A percentile compares a stretch with the other conserved stretches of the same genome.
phyloP scores from a whole-genome alignment of 2,329 filamentous ascomycete species.

The Talaromyces sp. region DNA sequence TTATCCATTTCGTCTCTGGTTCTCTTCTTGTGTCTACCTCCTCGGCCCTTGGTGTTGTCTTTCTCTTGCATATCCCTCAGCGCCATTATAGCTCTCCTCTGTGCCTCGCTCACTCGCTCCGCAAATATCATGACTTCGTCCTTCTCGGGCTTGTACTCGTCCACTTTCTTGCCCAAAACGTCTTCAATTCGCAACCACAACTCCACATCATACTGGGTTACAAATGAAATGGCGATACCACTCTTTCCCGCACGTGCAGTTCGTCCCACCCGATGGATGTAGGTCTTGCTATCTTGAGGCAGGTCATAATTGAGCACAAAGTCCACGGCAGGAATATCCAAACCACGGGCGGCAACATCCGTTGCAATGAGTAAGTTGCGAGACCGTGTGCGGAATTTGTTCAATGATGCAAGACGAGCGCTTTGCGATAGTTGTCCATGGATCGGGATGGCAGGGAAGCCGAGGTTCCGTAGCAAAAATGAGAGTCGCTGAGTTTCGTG shows the following conservation, averaged over 20 bases:
- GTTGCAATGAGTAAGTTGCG: slow-evolving; percentile 77
- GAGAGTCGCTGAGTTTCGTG: slow-evolving; percentile 83
- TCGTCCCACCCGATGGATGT: slow-evolving; percentile 82
- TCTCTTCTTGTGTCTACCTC: slow-evolving; percentile 47
- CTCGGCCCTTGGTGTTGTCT: slow-evolving; percentile 47
- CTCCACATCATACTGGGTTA: slow-evolving; percentile 84
- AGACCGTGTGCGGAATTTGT: slow-evolving; percentile 78
- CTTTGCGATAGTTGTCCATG: slow-evolving; percentile 90
- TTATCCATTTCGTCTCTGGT: slow-evolving; percentile 65
- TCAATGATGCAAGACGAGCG: slow-evolving; percentile 78
- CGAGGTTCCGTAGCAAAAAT: slow-evolving; percentile 76
- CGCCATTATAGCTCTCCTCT: slow-evolving; percentile 68
- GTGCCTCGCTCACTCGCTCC: slow-evolving; percentile 72
- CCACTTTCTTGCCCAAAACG: slow-evolving; percentile 70
- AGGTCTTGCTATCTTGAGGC: slow-evolving; percentile 80
- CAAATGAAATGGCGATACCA: slow-evolving; percentile 71
- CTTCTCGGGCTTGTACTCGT: slow-evolving; percentile 63
- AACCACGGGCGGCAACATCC: slow-evolving; percentile 82
- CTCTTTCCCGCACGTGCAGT: slow-evolving; percentile 82
- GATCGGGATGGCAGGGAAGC: slow-evolving; percentile 84
- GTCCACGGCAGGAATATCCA: slow-evolving; percentile 86
- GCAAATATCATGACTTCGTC: slow-evolving; percentile 83
- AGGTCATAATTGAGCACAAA: slow-evolving; percentile 82
- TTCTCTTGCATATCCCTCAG: slow-evolving; percentile 76
- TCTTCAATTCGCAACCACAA: slow-evolving; percentile 76